Base-by-base conservation (phyloP, 306 rosid species). In the Albizia julibrissin region DNA sequence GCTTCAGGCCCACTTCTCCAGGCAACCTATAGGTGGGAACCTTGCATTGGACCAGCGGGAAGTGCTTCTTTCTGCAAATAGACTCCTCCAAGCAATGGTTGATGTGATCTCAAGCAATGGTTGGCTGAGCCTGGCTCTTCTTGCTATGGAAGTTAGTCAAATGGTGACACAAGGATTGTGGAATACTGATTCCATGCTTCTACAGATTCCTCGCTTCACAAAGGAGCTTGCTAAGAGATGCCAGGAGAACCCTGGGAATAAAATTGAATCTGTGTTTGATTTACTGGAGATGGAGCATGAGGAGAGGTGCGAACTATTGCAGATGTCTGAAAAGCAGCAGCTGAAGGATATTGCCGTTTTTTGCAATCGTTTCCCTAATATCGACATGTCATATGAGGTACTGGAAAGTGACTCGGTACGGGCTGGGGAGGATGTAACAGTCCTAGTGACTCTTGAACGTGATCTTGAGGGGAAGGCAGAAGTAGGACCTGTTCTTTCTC, bases 141-240 rank as follows among this genome's bases (percentile, higher is more conserved):
- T 93, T 78, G 89, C 98, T 18, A 95, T 95, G 99, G 99, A 95
- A 87, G 92, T 93, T 18, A 86, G 98, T 89, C 99, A 95, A 86
- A 91, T 95, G 99, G 93, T 95, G 74, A 95, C 97, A 14, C 99
- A 95, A 77, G 97, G 95, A 49, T 85, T 93, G 90, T 95, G 97
- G 99, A 95, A 91, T 65, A 88, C 94, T n/a, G 99, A 95, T 82
- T 89, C 98, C 31, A 90, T 91, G 97, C 92, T 95, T 47, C 85
- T 91, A 33, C 99, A 95, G 82, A 92, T 95, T 70, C 99, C 99
- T 75, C 98, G 90, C 86, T 93, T 95, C 86, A 91, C 97, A 29
- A 92, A 90, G 87, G 99, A 95, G 59, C 67, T 95, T 86, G 98
- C 98, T 7, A 93, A 82, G 89, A 90, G 80, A 85, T 92, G 94